Base-by-base conservation (phyloP, 1,139 yeast genomes). In the Suhomyces bolitotheri region DNA sequence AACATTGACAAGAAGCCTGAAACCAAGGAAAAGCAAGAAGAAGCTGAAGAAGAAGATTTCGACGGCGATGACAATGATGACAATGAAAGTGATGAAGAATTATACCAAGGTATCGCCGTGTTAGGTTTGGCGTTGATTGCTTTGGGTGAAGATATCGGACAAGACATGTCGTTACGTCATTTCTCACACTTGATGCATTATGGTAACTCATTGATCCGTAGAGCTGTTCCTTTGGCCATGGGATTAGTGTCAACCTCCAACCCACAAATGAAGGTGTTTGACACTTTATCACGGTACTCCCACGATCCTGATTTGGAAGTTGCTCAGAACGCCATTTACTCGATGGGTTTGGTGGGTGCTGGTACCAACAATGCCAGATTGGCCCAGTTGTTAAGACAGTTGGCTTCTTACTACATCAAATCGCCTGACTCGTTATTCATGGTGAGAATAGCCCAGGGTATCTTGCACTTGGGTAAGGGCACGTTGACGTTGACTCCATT, bases 311-410 rank as follows among this genome's bases (percentile, higher is more conserved):
- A 92, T 61, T 69, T 87, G 51, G 96, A 88, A 56, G 97, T 94
- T 39, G 96, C 98, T 4, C 84, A 84, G 60, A 94, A 90, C 57
- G 90, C 98, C 19, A 90, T 92, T 44, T 90, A 87, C 56, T 82
- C 96, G 28, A 90, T 94, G 98, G 98, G 99, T 40, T 67, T 94
- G 46, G 96, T 92, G 48, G 98, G 98, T 56, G 94, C 97, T 19
- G 99, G 99, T 65, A 94, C 98, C 25, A 90, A 92, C 64, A 94
- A 94, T 59, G 98, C 99, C 7, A 84, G 99, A 68, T 74, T 94
- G 49, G 97, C 97, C 2, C 98, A 92, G 67, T 73, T 94, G 47
- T 75, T 94, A 54, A 80, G 98, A 61, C 97, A 92, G 62, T 75
- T 94, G 53, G 97, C 98, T 2, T 81, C 88, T 37, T 94, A 94